These are phyloP conservation scores for Amanita polypyramis DNA, from an alignment of 768 basidiomycete genomes.

Conservation along the genomic window DNA sequence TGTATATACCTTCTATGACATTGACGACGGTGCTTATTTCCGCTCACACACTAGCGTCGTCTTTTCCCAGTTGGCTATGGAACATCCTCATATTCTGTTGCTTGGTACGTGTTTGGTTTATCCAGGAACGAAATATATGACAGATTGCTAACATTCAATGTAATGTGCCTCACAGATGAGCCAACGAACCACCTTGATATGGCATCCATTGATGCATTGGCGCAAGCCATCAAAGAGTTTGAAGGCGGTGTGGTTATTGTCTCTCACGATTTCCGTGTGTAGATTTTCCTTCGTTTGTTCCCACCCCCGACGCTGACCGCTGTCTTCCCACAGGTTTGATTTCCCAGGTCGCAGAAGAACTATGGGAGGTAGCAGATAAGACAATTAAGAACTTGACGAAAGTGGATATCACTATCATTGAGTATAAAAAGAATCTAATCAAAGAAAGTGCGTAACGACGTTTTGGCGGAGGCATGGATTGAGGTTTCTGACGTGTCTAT, in stretches of 20 bases:
- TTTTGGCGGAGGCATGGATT: background rate
- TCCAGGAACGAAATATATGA: background rate
- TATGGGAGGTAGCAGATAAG: constrained; percentile 96
- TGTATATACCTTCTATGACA: constrained; percentile 13
- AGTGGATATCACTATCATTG: constrained; percentile 81
- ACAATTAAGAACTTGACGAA: constrained; percentile 90
- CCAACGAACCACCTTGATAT: constrained; percentile 98
- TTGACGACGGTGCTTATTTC: constrained; percentile 5
- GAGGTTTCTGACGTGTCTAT: background rate
- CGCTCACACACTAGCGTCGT: constrained; percentile 53
- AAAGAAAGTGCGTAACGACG: constrained; percentile 49
- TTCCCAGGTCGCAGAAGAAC: constrained; percentile 94
- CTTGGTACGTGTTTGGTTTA: constrained; percentile 40
- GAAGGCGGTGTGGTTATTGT: constrained; percentile 99
- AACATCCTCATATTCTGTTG: constrained; percentile 90
- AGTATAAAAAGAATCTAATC: constrained; percentile 85
- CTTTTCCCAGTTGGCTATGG: constrained; percentile 94
- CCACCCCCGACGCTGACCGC: background rate
- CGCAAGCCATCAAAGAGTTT: constrained; percentile 91
- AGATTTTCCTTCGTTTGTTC: background rate
- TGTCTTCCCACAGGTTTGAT: constrained; percentile 59
- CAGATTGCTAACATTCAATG: constrained; percentile 6
- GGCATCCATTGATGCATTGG: constrained; percentile 96
- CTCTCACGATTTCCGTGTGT: constrained; percentile 97
- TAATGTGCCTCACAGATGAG: constrained; percentile 45